Evolutionary conservation across 768 basidiomycete genomes (phyloP).

Genomic region (Phlegmacium glaucopus): DNA sequence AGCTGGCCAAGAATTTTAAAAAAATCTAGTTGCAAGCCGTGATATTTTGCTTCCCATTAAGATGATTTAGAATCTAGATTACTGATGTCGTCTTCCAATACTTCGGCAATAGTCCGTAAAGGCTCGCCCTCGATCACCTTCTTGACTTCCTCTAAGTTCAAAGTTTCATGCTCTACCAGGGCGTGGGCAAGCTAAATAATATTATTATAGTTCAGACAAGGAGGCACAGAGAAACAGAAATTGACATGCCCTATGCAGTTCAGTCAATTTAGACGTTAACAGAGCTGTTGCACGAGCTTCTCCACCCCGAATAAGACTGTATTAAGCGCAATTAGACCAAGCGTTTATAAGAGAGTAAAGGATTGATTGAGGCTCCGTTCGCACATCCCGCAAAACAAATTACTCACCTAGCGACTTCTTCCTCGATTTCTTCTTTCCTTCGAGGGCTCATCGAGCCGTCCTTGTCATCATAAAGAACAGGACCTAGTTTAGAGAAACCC

Average conservation of each 20-base stretch:
- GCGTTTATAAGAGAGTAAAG: no score
- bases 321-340: slow-evolving; percentile 24
- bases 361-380: no score
- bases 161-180: slow-evolving; percentile 92
- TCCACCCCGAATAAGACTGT: slow-evolving; percentile 62
- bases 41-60: slow-evolving; percentile 13
- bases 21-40: not conserved
- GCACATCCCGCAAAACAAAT: not conserved
- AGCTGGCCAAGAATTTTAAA: no score
- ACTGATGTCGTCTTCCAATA: slow-evolving; percentile 54
- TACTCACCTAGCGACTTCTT: slow-evolving; percentile 77
- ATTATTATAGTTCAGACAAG: slow-evolving; percentile 3
- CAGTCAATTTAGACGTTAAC: slow-evolving; percentile 63
- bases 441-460: slow-evolving; percentile 68
- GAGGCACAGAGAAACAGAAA: slow-evolving; percentile 8
- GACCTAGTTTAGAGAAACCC: slow-evolving; percentile 84
- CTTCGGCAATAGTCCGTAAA: slow-evolving; percentile 67
- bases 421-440: slow-evolving; percentile 83
- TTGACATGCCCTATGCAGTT: slow-evolving; percentile 66
- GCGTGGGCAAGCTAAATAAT: slow-evolving; percentile 75
- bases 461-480: slow-evolving; percentile 75
- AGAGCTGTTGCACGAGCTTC: slow-evolving; percentile 64
- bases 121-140: slow-evolving; percentile 82
- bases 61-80: slow-evolving; percentile 25
- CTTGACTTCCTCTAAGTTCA: slow-evolving; percentile 81